Evolutionary conservation across 2,329 filamentous ascomycete species (phyloP), one percentile per base, ranked within the genome.

Genomic region (Exserohilum rostratum): DNA sequence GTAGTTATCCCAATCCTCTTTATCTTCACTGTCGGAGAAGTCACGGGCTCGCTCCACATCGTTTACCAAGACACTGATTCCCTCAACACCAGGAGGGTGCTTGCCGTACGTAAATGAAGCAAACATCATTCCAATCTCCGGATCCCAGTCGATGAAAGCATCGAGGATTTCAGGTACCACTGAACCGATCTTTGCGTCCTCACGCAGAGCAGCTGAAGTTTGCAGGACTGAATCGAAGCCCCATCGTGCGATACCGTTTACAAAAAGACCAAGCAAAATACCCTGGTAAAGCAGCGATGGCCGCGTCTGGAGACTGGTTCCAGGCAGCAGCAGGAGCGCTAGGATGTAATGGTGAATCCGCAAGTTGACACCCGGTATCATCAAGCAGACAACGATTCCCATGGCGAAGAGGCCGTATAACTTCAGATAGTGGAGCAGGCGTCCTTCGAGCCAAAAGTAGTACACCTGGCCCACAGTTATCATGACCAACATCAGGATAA

Each of bases 381-480:
- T 76, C 12, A 96, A 78, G 43, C 88, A 84, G 43, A 93, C 76
- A 27, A 95, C 65, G 22, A 98, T 86, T 11, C 80, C 82, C 1
- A 79, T 68, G 3, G 86, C 76, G 58, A 96, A 85, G 2, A 90
- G 76, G 11, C 80, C 83, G 72, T 97, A 97, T 11, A 97, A 81
- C 63, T 85, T 85, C 5, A 97, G 83, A 68, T 93, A 93, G 37
- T 83, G 84, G 35, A 88, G 81, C 64, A 98, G 83, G 2, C 91
- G 86, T 0, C 88, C 93, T 71, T 96, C 93, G 54, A 90, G 84
- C 46, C 90, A 90, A 75, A 98, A 93, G 70, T 85, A 89, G 83
- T 89, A 96, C n/a, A 91, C 82, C 74, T 99, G 95, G 10, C 85
- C 83, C 2, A 87, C 77, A 12, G 89, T 82, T 56, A 96, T 87